Conservation (phyloP, 2,329 filamentous ascomycete species). For the Trichoderma pleuroti region DNA sequence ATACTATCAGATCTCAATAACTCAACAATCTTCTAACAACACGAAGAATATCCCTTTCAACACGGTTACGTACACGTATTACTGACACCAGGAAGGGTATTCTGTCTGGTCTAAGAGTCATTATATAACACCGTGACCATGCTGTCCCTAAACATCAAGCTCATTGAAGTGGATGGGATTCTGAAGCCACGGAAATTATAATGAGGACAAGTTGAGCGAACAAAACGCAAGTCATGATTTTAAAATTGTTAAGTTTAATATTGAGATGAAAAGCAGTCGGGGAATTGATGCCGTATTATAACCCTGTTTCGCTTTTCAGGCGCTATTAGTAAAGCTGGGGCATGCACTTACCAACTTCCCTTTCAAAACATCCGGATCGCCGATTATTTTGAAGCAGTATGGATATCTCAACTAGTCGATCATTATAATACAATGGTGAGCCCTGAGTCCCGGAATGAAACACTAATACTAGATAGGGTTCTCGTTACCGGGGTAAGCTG, state of each 20-base stretch:
- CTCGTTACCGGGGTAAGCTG: background rate
- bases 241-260: no score
- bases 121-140: background rate
- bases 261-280: background rate
- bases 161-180: no score
- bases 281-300: background rate
- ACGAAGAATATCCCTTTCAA: background rate
- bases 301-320: background rate
- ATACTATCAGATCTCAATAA: background rate
- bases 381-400: background rate
- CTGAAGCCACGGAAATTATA: no score
- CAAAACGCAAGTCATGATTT: no score
- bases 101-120: background rate
- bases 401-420: background rate
- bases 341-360: background rate
- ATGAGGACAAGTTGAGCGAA: no score
- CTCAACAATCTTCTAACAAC: background rate
- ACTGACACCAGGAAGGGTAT: background rate
- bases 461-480: background rate
- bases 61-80: background rate
- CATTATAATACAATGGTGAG: background rate
- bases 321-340: background rate
- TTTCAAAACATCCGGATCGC: background rate
- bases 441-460: background rate
- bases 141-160: no score